These are phyloP conservation scores for Candida labiduridarum DNA, from an alignment of 1,139 yeast genomes.

Conservation along the genomic window DNA sequence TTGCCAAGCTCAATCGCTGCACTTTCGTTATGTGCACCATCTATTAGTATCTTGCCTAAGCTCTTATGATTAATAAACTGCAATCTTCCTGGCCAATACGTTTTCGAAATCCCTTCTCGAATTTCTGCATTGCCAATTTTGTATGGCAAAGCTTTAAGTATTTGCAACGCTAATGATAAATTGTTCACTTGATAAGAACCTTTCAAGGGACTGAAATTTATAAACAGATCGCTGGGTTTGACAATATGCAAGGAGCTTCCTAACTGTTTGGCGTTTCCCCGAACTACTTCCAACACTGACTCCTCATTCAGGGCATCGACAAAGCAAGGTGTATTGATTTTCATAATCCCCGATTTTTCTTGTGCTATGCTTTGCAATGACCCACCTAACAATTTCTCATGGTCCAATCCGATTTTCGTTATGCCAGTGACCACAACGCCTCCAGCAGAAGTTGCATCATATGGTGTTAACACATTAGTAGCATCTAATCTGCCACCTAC, in stretches of 20 bases:
- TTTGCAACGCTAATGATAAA: slow-evolving; percentile 66
- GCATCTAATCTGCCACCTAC: slow-evolving; percentile 89
- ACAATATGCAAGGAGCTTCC: slow-evolving; percentile 22
- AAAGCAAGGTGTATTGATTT: slow-evolving; percentile 60
- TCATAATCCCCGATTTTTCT: slow-evolving; percentile 86
- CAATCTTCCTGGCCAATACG: slow-evolving; percentile 66
- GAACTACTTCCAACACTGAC: slow-evolving; percentile 51
- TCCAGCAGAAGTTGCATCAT: slow-evolving; percentile 12
- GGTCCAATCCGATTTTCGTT: slow-evolving; percentile 85
- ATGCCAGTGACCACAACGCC: slow-evolving; percentile 71
- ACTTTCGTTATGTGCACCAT: slow-evolving; percentile 91
- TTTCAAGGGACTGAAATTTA: slow-evolving; percentile 53
- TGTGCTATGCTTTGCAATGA: slow-evolving; percentile 64
- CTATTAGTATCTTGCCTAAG: slow-evolving; percentile 51
- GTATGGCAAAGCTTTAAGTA: slow-evolving; percentile 38
- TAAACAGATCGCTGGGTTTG: slow-evolving; percentile 15
- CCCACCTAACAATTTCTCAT: slow-evolving; percentile 71
- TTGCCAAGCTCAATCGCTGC: slow-evolving; percentile 71
- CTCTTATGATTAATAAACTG: slow-evolving; percentile 42
- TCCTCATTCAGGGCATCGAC: slow-evolving; percentile 68
- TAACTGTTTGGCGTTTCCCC: slow-evolving; percentile 20
- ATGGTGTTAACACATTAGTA: slow-evolving; percentile 63
- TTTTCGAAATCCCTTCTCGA: slow-evolving; percentile 50
- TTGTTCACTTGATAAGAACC: slow-evolving; percentile 78
- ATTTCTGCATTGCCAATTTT: slow-evolving; percentile 37